Base-by-base conservation (phyloP, 2,329 filamentous ascomycete species). In the Colletotrichum lentis region DNA sequence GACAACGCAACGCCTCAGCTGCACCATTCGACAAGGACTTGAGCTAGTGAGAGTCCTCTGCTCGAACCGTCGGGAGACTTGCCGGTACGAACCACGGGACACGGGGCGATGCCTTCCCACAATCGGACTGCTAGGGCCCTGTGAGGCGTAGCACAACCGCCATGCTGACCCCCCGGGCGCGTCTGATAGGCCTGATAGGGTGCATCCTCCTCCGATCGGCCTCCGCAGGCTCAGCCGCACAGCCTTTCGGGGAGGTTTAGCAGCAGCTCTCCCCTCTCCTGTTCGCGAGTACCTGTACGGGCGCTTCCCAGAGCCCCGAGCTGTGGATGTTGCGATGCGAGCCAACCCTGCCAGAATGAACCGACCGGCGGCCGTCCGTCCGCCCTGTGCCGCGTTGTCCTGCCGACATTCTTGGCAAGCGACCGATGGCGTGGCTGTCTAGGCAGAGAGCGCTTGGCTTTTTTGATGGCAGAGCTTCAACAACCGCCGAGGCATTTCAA, bases 221-320 rank as follows among this genome's bases (percentile, higher is more conserved):
- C 50, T 57, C 22, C 31, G 41, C 31, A 57, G 46, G 63, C 67
- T 69, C 63, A 67, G 67, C 67, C 57, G 67, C 67, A 69, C 52
- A 50, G 35, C 43, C 58, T 27, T 35, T 67, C 11, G 31, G 43
- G 55, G 31, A 43, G 55, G 44, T 50, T 67, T 47, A 49, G 49
- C 24, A 52, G 27, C 62, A 31, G 24, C 44, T 24, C 47, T 63
- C n/a, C 22, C 47, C 47, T 24, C 27, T 47, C 22, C 20, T 16
- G 44, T 24, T 22, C 27, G 31, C 20, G 11, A 37, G n/a, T n/a
- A n/a, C n/a, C n/a, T n/a, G 3, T 20, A 18, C 27, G 56, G 31
- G 55, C 20, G 49, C 47, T 49, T 41, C 49, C 24, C 37, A 24
- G 5, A 35, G 27, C n/a, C 10, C 50, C 50, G 39, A 47, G 14